These are phyloP conservation scores for Fraxinus angustifolia DNA, from an alignment of 305 asterid genomes.

Conservation along the genomic window DNA sequence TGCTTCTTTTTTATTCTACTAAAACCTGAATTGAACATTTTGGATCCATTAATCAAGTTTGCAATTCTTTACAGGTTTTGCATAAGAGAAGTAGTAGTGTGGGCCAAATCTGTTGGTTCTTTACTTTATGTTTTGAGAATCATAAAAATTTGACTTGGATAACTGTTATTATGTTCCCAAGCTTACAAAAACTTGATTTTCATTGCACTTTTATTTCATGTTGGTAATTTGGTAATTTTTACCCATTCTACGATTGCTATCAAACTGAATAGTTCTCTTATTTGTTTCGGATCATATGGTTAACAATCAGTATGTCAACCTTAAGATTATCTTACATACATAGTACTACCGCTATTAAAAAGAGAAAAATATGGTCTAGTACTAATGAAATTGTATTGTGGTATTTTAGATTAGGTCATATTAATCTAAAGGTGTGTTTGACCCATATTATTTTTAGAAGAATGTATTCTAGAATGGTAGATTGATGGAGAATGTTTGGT, in stretches of 20 bases:
- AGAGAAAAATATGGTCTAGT: background rate
- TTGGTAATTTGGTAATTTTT: background rate
- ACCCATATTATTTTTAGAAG: too few relatives aligned
- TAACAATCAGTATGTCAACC: background rate
- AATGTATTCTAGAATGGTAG: too few relatives aligned
- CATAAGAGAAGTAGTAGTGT: background rate
- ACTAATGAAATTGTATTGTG: background rate
- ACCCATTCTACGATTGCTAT: background rate
- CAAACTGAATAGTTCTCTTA: background rate
- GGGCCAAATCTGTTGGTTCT: background rate
- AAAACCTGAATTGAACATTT: background rate
- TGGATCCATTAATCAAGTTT: background rate
- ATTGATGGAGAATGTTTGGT: too few relatives aligned
- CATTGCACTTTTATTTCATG: background rate
- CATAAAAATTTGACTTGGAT: background rate
- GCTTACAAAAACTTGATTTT: background rate
- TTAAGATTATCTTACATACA: background rate
- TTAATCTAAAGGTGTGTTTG: background rate
- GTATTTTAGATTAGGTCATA: background rate
- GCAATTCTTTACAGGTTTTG: background rate
- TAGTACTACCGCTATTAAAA: background rate
- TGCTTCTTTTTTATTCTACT: background rate
- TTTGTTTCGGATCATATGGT: background rate
- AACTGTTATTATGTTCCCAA: background rate
- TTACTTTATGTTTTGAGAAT: background rate